A percentile compares a stretch with the other conserved stretches of the same genome.
Conservation (phyloP, 2,329 filamentous ascomycete genomes). For the Clarireedia homoeocarpa region DNA sequence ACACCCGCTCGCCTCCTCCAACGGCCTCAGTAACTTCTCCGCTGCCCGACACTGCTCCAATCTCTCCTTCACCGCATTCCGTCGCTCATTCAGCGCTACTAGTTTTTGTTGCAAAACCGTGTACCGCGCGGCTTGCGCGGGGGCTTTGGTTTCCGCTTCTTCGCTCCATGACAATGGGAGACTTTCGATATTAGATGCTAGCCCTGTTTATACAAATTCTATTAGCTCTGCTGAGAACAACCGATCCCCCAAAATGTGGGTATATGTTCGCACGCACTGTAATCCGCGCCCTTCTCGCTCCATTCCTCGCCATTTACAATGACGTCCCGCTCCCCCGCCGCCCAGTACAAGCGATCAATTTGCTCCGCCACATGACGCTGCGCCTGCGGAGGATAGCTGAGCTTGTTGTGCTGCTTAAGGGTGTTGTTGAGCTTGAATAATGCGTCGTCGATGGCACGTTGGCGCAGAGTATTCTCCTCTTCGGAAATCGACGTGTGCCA, state of each 20-base stretch:
- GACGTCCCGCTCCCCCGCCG: conserved; percentile 33
- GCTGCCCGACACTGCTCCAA: conserved; percentile 43
- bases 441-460: conserved; percentile 47
- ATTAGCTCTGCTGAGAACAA: background rate
- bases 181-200: conserved; percentile 22
- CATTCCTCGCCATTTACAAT: conserved; percentile 34
- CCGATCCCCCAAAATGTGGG: background rate
- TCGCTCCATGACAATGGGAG: conserved; percentile 25
- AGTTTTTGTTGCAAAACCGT: conserved; percentile 42
- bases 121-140: conserved; percentile 42
- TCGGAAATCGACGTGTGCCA: conserved; percentile 39
- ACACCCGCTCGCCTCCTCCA: conserved; percentile 34
- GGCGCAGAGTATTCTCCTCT: conserved; percentile 31
- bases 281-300: conserved; percentile 31
- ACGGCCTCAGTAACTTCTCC: conserved; percentile 42
- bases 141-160: conserved; percentile 30
- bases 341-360: conserved; percentile 57
- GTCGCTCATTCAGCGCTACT: conserved; percentile 39
- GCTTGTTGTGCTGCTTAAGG: conserved; percentile 55
- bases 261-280: conserved; percentile 13
- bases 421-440: conserved; percentile 52
- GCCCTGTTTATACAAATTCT: conserved; percentile 7
- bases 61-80: conserved; percentile 33
- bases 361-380: conserved; percentile 65
- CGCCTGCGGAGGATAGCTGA: conserved; percentile 61